phyloP scores from a whole-genome alignment of 441 rosid species.

The Arabidopsis lyrata region DNA sequence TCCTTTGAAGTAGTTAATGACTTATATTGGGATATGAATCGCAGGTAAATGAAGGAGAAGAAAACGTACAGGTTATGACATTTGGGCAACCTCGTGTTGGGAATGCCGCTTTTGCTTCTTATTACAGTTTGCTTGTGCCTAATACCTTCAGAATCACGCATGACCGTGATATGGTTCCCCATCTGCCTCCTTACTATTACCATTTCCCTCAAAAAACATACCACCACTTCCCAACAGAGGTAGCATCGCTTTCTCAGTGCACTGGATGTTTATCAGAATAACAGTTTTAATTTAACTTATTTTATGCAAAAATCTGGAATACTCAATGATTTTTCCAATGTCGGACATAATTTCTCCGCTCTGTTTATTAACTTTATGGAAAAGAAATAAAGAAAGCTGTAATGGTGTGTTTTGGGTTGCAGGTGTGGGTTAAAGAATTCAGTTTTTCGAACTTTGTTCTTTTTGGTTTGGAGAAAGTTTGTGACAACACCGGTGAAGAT shows the following conservation, averaged over 20 bases:
- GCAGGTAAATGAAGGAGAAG: conserved; percentile 77
- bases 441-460: conserved; percentile 62
- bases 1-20: conserved; percentile 12
- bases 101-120: conserved; percentile 84
- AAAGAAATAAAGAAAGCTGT: not conserved
- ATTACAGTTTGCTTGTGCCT: conserved; percentile 72
- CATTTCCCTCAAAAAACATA: conserved; percentile 89
- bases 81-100: conserved; percentile 99
- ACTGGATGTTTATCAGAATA: conserved; percentile 6
- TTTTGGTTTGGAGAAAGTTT: conserved; percentile 66
- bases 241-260: conserved; percentile 37
- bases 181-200: conserved; percentile 86
- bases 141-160: conserved; percentile 74
- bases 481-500: conserved; percentile 95
- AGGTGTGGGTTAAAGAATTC: conserved; percentile 85
- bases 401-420: conserved; percentile 8
- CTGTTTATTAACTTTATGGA: conserved; percentile 10
- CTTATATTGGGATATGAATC: conserved; percentile 37
- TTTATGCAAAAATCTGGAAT: conserved; percentile 7
- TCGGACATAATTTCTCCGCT: not conserved
- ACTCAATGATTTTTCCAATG: not conserved
- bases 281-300: not conserved
- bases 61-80: conserved; percentile 78
- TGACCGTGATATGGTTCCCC: conserved; percentile 91
- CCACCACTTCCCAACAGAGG: conserved; percentile 98